Conservation (phyloP, 495 filamentous ascomycete species). For the Penicillium roqueforti region DNA sequence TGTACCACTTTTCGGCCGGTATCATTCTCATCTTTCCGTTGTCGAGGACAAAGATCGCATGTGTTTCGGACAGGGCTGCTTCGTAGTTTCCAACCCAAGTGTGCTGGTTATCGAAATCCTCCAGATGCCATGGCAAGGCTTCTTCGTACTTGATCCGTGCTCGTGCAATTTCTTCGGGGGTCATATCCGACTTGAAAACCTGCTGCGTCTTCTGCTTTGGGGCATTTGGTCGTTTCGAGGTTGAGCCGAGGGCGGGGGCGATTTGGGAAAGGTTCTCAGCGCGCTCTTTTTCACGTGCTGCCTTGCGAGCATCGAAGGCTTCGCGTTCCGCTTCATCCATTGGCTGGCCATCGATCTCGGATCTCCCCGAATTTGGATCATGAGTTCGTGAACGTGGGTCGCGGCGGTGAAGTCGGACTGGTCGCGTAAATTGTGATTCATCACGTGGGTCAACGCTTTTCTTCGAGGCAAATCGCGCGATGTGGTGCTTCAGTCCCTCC, state of each 20-base stretch:
- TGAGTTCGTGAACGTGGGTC: conserved; percentile 70
- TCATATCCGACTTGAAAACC: conserved; percentile 74
- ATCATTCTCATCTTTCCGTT: conserved; percentile 71
- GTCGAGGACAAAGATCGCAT: conserved; percentile 70
- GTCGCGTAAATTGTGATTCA: conserved; percentile 76
- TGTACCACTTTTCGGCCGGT: conserved; percentile 93
- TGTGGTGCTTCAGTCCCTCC: conserved; percentile 78
- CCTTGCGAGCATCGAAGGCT: conserved; percentile 62
- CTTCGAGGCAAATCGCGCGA: conserved; percentile 69
- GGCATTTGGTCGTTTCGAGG: conserved; percentile 56
- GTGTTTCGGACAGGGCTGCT: conserved; percentile 70
- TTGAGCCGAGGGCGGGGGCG: conserved; percentile 62
- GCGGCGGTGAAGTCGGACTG: conserved; percentile 81
- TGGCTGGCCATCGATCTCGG: conserved; percentile 40
- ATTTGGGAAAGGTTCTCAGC: conserved; percentile 84
- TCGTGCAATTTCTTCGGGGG: conserved; percentile 73
- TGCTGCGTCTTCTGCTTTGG: conserved; percentile 62
- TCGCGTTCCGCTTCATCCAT: conserved; percentile 67
- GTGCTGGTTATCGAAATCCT: conserved; percentile 92
- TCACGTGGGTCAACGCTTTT: conserved; percentile 66
- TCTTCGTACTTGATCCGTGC: conserved; percentile 88
- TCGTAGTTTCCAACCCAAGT: conserved; percentile 91
- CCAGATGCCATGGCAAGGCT: conserved; percentile 90
- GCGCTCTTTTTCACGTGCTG: conserved; percentile 74
- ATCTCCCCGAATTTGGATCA: conserved; percentile 37